Evolutionary conservation across 75 land plant genomes (phyloP), one percentile per base, ranked within the genome.

Genomic region (Selaginella moellendorffii): DNA sequence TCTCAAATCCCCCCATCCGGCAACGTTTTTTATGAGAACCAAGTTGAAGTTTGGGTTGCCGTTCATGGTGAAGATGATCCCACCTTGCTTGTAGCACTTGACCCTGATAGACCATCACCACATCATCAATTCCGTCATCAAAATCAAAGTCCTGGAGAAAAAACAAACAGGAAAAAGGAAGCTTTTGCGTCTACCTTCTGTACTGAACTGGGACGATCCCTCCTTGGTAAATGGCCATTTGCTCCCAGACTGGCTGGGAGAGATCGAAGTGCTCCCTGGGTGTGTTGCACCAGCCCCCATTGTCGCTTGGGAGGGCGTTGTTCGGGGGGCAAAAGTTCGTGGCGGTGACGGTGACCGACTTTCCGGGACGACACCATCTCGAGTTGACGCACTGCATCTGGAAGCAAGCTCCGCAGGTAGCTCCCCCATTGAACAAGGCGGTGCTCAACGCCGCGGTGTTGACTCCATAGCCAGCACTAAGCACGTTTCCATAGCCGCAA

Each of bases 291-390:
- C 71, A 69, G 22, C 71, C 71, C 2, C 71, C 71, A 20, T 21
- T 63, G 68, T 31, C 12, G 1, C 62, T 60, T 23, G 53, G 2
- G 18, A 0, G 63, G 0, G 36, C 71, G 19, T 31, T 28, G 52
- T 69, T 69, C n/a, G 71, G 71, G 62, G 71, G 71, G 26, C 71
- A 69, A 19, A 69, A 63, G 52, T 69, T 69, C 26, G 71, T 69
- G 0, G 67, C 71, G 23, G 71, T 69, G 2, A 69, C 31, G 1
- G 62, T 31, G 10, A 65, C 46, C n/a, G n/a, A n/a, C 10, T 36
- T 36, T 31, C 66, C 66, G 30, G 71, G 27, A 27, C 23, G 26
- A 54, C 71, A 69, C 46, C 46, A 36, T 36, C 14, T 5, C 29
- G 71, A 24, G 14, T 63, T 61, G 10, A 21, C 59, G 66, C 71